These are phyloP conservation scores for Fusarium irregulare DNA, from an alignment of 2,329 filamentous ascomycete species.

Conservation along the genomic window DNA sequence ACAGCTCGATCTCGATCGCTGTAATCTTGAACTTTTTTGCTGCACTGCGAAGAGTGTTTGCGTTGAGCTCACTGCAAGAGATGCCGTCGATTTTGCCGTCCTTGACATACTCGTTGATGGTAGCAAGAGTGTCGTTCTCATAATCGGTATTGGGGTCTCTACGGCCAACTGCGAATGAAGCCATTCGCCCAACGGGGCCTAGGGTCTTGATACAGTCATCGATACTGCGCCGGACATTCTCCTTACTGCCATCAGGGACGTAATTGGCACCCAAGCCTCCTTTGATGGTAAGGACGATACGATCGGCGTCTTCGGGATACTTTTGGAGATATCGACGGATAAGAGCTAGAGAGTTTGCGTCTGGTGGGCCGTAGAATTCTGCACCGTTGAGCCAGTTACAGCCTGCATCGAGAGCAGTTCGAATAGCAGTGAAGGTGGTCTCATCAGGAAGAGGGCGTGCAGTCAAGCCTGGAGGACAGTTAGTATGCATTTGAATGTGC, in stretches of 20 bases:
- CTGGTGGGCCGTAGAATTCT: slow-evolving; percentile 69
- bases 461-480: slow-evolving; percentile 38
- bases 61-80: slow-evolving; percentile 59
- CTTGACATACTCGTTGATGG: slow-evolving; percentile 58
- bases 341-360: slow-evolving; percentile 65
- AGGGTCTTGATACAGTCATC: slow-evolving; percentile 61
- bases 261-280: slow-evolving; percentile 58
- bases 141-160: slow-evolving; percentile 64
- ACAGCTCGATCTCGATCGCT: slow-evolving; percentile 63
- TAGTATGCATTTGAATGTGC: slow-evolving; percentile 27
- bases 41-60: slow-evolving; percentile 58
- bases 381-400: slow-evolving; percentile 66
- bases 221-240: slow-evolving; percentile 64
- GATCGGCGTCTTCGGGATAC: slow-evolving; percentile 69
- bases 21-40: slow-evolving; percentile 56
- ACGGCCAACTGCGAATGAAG: slow-evolving; percentile 69
- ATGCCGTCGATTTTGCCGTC: slow-evolving; percentile 62
- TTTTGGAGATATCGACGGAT: slow-evolving; percentile 69
- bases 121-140: slow-evolving; percentile 55
- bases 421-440: slow-evolving; percentile 63
- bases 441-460: slow-evolving; percentile 44
- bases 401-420: slow-evolving; percentile 58
- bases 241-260: slow-evolving; percentile 61
- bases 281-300: slow-evolving; percentile 71
- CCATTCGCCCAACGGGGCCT: slow-evolving; percentile 58